Conservation (phyloP, 768 basidiomycete genomes). For the Suillus bovinus region DNA sequence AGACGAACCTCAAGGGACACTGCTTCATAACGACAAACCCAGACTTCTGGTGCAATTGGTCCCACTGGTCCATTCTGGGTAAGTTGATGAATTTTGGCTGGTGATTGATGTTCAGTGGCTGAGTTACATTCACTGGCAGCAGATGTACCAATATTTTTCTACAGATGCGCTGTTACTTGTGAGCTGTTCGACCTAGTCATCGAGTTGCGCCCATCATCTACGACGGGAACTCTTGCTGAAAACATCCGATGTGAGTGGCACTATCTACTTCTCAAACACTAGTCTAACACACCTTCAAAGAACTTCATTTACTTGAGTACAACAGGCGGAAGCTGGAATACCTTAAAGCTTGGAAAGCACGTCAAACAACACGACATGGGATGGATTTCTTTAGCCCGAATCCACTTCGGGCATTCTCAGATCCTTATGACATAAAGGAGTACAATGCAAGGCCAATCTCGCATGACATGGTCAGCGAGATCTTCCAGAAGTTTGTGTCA, state of each 20-base stretch:
- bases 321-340: slow-evolving; percentile 17
- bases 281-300: slow-evolving; percentile 7
- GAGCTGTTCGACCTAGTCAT: slow-evolving; percentile 27
- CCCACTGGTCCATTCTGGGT: no score
- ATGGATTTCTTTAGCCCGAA: not conserved
- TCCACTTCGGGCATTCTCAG: slow-evolving; percentile 2
- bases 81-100: no score
- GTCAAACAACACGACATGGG: not conserved
- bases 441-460: slow-evolving; percentile 16
- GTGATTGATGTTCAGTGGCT: no score
- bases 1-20: no score
- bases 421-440: not conserved
- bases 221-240: slow-evolving; percentile 23
- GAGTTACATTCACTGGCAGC: no score
- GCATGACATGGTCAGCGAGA: slow-evolving; percentile 20
- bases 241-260: slow-evolving; percentile 21
- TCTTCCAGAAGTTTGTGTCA: slow-evolving; percentile 18
- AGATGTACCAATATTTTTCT: slow-evolving; percentile 24
- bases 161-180: slow-evolving; percentile 20
- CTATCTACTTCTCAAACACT: not conserved
- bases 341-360: slow-evolving; percentile 11
- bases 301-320: slow-evolving; percentile 25
- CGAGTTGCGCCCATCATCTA: slow-evolving; percentile 22
- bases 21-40: no score
- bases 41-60: no score